phyloP scores from a whole-genome alignment of 108 stramenopile genomes.

The Pseudonitzschia pungens region DNA sequence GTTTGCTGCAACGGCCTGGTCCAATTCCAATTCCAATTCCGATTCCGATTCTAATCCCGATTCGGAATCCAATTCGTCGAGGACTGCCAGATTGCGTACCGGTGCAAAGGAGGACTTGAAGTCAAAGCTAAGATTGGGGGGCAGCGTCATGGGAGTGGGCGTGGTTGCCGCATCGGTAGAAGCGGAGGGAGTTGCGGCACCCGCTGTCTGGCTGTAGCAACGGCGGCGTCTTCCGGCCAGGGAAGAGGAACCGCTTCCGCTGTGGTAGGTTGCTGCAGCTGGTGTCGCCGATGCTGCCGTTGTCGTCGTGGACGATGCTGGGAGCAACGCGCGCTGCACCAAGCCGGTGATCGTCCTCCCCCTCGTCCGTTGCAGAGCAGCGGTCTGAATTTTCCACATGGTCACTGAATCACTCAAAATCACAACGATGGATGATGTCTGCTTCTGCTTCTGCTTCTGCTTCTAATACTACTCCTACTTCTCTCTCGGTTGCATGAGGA shows the following conservation, averaged over 20 bases:
- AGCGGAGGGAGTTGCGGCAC: not conserved
- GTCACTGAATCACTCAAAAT: not conserved
- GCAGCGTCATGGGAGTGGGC: constrained; percentile 7
- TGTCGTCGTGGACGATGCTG: not conserved
- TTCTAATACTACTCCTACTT: too few species aligned
- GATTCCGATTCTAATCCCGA: not conserved
- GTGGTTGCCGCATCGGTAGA: too few species aligned
- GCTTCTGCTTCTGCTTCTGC: too few species aligned
- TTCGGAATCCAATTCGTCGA: not conserved
- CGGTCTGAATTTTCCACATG: not conserved
- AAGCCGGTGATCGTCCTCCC: not conserved
- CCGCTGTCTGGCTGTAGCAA: not conserved
- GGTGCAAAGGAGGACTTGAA: constrained; percentile 53
- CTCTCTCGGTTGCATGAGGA: not conserved
- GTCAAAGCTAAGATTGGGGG: constrained; percentile 64
- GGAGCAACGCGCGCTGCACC: not conserved
- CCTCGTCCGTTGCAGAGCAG: not conserved
- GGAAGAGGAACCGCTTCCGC: not conserved
- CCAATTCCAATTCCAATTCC: not conserved
- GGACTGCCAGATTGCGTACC: constrained; percentile 3
- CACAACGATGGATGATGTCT: not conserved
- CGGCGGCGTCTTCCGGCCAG: not conserved
- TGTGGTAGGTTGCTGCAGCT: too few species aligned
- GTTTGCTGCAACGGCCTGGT: constrained; percentile 9
- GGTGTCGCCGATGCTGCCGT: not conserved